phyloP scores from a whole-genome alignment of 306 rosid genomes.

The Psophocarpus tetragonolobus region DNA sequence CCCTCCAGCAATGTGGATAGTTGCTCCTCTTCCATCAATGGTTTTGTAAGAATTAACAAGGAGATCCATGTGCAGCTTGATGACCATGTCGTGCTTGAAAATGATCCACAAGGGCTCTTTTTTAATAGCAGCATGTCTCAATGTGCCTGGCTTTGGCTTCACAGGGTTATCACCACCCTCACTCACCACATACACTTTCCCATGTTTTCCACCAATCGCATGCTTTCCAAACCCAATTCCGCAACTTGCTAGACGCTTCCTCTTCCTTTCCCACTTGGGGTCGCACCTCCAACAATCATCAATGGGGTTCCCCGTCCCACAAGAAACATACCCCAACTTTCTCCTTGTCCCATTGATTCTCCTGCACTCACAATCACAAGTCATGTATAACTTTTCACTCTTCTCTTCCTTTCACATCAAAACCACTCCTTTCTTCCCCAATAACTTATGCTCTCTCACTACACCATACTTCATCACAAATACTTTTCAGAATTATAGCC shows the following conservation, averaged over 20 bases:
- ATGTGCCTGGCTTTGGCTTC: constrained; percentile 73
- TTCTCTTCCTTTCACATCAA: too few relatives aligned
- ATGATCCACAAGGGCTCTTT: constrained; percentile 76
- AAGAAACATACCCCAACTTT: constrained; percentile 57
- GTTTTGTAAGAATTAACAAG: constrained; percentile 77
- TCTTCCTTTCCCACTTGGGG: constrained; percentile 72
- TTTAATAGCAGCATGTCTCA: constrained; percentile 70
- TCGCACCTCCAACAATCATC: constrained; percentile 98
- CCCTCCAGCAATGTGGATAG: constrained; percentile 74
- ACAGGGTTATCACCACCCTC: constrained; percentile 59
- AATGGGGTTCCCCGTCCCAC: constrained; percentile 76
- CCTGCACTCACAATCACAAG: too few relatives aligned
- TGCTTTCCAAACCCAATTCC: constrained; percentile 76
- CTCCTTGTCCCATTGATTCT: constrained; percentile 64
- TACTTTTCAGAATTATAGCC: too few relatives aligned
- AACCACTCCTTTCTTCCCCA: too few relatives aligned
- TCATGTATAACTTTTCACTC: too few relatives aligned
- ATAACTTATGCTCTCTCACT: too few relatives aligned
- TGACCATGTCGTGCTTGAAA: constrained; percentile 73
- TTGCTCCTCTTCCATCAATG: constrained; percentile 80
- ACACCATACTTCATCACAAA: too few relatives aligned
- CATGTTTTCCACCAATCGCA: constrained; percentile 79
- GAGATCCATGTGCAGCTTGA: constrained; percentile 66
- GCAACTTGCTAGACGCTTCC: constrained; percentile 68
- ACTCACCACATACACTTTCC: constrained; percentile 64